Conservation (phyloP, 129 eudicot genomes). For the Centaurea solstitialis region DNA sequence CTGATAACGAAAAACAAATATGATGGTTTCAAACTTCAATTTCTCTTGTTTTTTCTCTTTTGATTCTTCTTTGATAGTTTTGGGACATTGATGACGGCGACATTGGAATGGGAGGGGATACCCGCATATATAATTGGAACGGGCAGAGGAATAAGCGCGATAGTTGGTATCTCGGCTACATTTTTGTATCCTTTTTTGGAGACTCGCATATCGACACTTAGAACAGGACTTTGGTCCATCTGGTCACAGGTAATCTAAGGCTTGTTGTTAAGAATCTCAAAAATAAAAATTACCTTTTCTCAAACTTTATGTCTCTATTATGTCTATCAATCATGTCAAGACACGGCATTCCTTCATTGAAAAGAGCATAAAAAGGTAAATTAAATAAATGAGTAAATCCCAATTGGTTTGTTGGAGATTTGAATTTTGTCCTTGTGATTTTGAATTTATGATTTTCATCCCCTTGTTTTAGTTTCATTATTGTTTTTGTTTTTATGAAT, state of each 20-base stretch:
- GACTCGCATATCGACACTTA: slow-evolving; percentile 68
- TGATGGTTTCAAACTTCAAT: background rate
- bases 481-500: too few species aligned
- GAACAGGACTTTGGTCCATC: slow-evolving; percentile 96
- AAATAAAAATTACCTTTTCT: background rate
- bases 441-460: too few species aligned
- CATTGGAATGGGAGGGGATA: slow-evolving; percentile 90
- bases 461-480: too few species aligned
- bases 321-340: too few species aligned
- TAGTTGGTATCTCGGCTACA: slow-evolving; percentile 82
- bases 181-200: slow-evolving; percentile 74
- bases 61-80: slow-evolving; percentile 48
- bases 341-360: too few species aligned
- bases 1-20: background rate
- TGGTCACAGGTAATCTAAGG: slow-evolving; percentile 79
- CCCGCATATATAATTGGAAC: slow-evolving; percentile 81
- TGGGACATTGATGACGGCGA: slow-evolving; percentile 93
- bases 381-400: too few species aligned
- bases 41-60: background rate
- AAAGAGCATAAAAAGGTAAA: background rate
- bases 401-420: too few species aligned
- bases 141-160: slow-evolving; percentile 88
- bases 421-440: too few species aligned
- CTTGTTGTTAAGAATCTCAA: background rate
- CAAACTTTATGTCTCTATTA: background rate